These are phyloP conservation scores for Tuber brumale DNA, from an alignment of 495 filamentous ascomycete species.

Conservation along the genomic window DNA sequence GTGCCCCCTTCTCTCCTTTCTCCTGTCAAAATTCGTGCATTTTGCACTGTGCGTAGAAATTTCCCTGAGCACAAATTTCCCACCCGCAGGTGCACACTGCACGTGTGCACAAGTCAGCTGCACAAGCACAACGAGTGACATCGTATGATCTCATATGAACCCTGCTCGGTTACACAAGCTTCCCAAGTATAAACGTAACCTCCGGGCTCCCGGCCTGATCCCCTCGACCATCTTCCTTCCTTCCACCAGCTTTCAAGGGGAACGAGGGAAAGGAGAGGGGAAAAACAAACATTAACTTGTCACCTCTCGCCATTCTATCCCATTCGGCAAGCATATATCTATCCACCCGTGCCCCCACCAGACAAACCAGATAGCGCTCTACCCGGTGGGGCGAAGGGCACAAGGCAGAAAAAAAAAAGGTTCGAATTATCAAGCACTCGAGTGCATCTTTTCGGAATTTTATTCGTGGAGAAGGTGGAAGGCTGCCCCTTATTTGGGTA, in stretches of 20 bases:
- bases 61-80: not conserved
- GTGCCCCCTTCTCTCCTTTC: not conserved
- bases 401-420: not conserved
- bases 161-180: not conserved
- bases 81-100: not conserved
- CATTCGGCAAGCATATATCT: not conserved
- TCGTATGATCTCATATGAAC: not conserved
- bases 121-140: not conserved
- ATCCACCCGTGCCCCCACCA: not conserved
- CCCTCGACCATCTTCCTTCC: not conserved
- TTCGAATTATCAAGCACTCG: not conserved
- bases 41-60: not conserved
- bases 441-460: not conserved
- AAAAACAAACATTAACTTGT: not conserved
- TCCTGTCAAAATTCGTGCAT: not conserved
- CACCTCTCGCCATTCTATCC: not conserved
- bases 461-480: not conserved
- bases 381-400: not conserved
- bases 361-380: not conserved
- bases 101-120: not conserved
- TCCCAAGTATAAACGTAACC: not conserved
- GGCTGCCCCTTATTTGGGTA: not conserved
- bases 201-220: not conserved
- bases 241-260: not conserved
- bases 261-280: not conserved